These are phyloP conservation scores for Vaccinium vitisidaea DNA, from an alignment of 148 eudicot genomes.

Conservation along the genomic window DNA sequence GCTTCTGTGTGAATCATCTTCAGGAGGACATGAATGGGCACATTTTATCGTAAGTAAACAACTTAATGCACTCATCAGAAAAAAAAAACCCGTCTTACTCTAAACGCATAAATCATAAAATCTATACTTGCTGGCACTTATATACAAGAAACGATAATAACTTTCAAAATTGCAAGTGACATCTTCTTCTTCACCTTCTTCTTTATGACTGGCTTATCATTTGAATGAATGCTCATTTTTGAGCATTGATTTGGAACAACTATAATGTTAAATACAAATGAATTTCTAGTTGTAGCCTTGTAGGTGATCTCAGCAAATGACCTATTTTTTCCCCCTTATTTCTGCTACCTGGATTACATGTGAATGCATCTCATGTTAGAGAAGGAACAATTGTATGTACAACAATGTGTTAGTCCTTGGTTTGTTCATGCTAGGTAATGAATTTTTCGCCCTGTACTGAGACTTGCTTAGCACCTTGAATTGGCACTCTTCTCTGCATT, in stretches of 20 bases:
- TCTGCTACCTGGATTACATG: constrained; percentile 26
- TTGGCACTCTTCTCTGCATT: constrained; percentile 9
- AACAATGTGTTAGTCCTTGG: constrained; percentile 24
- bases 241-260: constrained; percentile 19
- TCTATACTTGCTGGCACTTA: constrained; percentile 3
- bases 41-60: constrained; percentile 1
- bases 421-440: constrained; percentile 4
- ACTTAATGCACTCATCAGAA: background rate
- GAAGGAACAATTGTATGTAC: constrained; percentile 23
- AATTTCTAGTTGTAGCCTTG: constrained; percentile 10
- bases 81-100: background rate
- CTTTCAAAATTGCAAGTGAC: background rate
- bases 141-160: background rate
- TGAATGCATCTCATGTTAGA: constrained; percentile 19
- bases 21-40: constrained; percentile 9
- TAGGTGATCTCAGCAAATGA: constrained; percentile 14
- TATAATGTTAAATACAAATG: constrained; percentile 13
- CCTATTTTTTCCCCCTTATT: background rate
- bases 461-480: constrained; percentile 11
- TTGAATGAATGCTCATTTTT: constrained; percentile 12
- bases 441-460: constrained; percentile 4
- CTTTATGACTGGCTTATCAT: constrained; percentile 3
- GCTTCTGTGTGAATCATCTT: background rate
- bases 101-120: background rate
- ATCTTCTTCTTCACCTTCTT: constrained; percentile 3